Base-by-base conservation (phyloP, 345 rosid species). In the Citrus cavaleriei region DNA sequence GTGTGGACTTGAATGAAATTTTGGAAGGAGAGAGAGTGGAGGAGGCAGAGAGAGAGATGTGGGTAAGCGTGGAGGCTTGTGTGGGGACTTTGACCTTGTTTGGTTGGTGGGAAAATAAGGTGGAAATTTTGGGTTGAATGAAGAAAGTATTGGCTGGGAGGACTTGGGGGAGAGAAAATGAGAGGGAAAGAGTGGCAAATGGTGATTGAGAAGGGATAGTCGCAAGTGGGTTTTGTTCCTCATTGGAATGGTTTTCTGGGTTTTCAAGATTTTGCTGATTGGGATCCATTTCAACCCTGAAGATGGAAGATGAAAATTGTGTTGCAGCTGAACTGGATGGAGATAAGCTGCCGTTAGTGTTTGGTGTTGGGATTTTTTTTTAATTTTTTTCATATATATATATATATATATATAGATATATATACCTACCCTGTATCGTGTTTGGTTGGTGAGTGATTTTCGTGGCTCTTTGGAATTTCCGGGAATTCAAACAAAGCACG, bases 1-100 rank as follows among this genome's bases (percentile, higher is more conserved):
- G 71, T 75, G 97, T 93, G 85, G 98, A 94, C 78, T 86, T 89
- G 96, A 88, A 90, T 38, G 97, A 91, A 83, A 90, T 60, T 72
- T 84, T 88, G 22, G 88, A 77, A 59, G 89, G 88, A 6, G 77
- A 32, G 16, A 66, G 27, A 25, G 74, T 22, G 60, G 84, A 77
- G 78, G 88, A 62, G 73, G 93, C 74, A 73, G 89, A 71, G 77
- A 90, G 88, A 66, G 92, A 88, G 68, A 91, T 61, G 83, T 87
- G 85, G 73, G 92, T n/a, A 16, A 88, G 83, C 24, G 92, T 85
- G 49, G 89, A 83, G 57, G 92, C 94, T 77, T 93, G 98, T 22
- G 95, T 84, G 1, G 97, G 97, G 80, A 93, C 86, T 75, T 82
- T 92, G 49, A 88, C 91, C 71, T 84, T 88, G 89, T 68, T 78